Percentiles rank a stretch among this genome's conserved stretches.
Evolutionary conservation across 2,329 filamentous ascomycete genomes (phyloP).

Genomic region (Cladosporium cucumerinum): DNA sequence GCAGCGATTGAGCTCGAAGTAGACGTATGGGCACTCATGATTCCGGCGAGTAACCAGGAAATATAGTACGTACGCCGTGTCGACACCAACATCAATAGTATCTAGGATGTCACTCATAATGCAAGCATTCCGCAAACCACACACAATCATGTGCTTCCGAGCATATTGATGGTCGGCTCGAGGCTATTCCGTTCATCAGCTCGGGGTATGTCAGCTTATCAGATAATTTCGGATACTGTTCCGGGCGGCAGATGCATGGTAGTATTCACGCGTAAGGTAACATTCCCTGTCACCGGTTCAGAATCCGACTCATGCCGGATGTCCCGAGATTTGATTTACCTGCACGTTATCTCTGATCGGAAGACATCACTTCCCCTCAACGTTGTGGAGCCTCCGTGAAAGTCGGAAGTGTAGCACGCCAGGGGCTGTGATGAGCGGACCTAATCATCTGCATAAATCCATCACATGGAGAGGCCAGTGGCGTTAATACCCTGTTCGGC

Average conservation of each 20-base stretch:
- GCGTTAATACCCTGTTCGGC: not conserved
- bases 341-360: not conserved
- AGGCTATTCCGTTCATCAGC: not conserved
- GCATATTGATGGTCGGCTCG: not conserved
- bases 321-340: not conserved
- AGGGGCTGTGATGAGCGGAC: not conserved
- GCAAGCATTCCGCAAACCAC: not conserved
- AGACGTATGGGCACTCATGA: not conserved
- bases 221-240: not conserved
- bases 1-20: not conserved
- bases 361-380: not conserved
- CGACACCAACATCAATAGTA: not conserved
- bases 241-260: not conserved
- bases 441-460: not conserved
- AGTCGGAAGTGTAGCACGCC: not conserved
- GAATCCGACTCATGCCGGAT: not conserved
- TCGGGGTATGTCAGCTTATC: not conserved
- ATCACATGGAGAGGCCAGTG: not conserved
- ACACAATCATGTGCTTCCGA: not conserved
- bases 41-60: not conserved
- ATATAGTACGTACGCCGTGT: not conserved
- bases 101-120: not conserved
- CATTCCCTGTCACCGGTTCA: not conserved
- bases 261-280: not conserved
- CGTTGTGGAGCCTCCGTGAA: not conserved